A percentile compares a stretch with the other conserved stretches of the same genome.
Conservation (phyloP, 148 eudicot species). For the Vaccinium corymbosum region DNA sequence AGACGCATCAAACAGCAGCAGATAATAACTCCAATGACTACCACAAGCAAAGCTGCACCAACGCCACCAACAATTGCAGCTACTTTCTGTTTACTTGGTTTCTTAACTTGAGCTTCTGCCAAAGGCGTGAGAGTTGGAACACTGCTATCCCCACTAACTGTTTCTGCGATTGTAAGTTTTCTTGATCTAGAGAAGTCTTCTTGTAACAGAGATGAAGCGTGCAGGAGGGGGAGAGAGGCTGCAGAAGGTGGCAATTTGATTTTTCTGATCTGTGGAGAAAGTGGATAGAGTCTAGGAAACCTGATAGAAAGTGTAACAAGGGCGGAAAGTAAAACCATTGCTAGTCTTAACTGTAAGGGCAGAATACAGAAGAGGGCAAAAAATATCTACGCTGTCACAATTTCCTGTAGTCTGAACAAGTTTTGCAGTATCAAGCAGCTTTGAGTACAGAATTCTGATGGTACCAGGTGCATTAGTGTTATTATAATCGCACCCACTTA, state of each 20-base stretch:
- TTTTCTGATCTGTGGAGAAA: background rate
- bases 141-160: conserved; percentile 2
- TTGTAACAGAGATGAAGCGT: conserved; percentile 6
- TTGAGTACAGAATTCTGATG: background rate
- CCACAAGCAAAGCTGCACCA: conserved; percentile 21
- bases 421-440: background rate
- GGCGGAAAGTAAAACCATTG: background rate
- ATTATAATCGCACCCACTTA: background rate
- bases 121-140: conserved; percentile 20
- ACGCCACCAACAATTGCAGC: conserved; percentile 20
- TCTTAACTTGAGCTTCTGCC: conserved; percentile 4
- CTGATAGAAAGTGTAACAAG: background rate
- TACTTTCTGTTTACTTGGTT: conserved; percentile 18
- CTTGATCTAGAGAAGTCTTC: conserved; percentile 7
- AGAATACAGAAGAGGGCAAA: background rate
- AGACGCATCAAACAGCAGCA: conserved; percentile 23
- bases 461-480: background rate
- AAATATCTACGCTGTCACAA: background rate
- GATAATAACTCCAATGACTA: conserved; percentile 15
- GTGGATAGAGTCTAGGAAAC: conserved; percentile 15
- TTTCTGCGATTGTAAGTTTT: background rate
- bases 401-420: background rate
- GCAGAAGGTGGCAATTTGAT: background rate
- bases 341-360: background rate
- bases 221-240: background rate